phyloP scores from a whole-genome alignment of 768 basidiomycete species.

The Boletus tylopilopsis region DNA sequence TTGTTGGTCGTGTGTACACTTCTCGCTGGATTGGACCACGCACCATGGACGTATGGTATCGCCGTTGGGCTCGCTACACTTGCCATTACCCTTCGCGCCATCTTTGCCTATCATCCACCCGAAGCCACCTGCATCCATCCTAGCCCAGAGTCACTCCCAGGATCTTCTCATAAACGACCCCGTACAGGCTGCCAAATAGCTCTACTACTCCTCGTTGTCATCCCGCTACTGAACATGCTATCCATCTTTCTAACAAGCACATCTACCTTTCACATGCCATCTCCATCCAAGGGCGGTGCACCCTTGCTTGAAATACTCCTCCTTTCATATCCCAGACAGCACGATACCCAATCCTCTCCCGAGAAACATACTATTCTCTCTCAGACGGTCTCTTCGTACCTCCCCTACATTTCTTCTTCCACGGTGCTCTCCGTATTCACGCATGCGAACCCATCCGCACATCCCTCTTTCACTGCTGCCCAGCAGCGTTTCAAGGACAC shows the following conservation, averaged over 20 bases:
- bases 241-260: conserved; percentile 1
- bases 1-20: conserved; percentile 9
- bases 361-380: conserved; percentile 27
- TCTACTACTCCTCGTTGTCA: conserved; percentile 17
- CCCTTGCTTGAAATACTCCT: conserved; percentile 40
- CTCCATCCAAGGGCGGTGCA: conserved; percentile 17
- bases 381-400: conserved; percentile 35
- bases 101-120: not conserved
- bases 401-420: conserved; percentile 32
- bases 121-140: not conserved
- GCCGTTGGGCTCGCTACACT: conserved; percentile 26
- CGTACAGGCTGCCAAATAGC: conserved; percentile 16
- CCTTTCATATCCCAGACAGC: conserved; percentile 38
- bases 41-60: conserved; percentile 39
- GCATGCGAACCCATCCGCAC: conserved; percentile 25
- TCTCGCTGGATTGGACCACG: conserved; percentile 29
- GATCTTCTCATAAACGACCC: conserved; percentile 1
- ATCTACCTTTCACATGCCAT: conserved; percentile 1
- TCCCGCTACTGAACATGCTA: conserved; percentile 5
- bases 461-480: conserved; percentile 32
- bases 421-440: conserved; percentile 37
- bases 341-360: conserved; percentile 22
- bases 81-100: conserved; percentile 12
- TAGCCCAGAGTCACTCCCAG: not conserved
- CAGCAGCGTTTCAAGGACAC: conserved; percentile 24